Conservation (phyloP, 306 rosid species). For the Vigna trinervia region DNA sequence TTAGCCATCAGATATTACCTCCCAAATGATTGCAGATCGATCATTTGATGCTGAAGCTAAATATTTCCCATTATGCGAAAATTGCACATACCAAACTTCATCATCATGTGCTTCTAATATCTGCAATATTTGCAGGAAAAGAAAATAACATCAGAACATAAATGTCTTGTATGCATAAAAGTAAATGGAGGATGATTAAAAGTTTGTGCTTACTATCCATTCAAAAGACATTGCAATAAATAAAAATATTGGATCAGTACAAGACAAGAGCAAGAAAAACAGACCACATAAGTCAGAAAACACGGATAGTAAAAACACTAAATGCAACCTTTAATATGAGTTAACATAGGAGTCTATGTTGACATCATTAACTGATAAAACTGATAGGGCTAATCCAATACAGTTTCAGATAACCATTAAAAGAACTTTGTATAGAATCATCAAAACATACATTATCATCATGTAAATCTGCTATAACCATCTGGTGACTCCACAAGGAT, state of each 20-base stretch:
- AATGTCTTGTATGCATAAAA: conserved; percentile 17
- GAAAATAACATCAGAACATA: conserved; percentile 40
- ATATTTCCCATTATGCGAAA: conserved; percentile 88
- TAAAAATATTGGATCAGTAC: neutral
- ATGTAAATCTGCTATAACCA: conserved; percentile 1
- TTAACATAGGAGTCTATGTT: neutral
- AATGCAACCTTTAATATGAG: neutral
- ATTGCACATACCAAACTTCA: conserved; percentile 91
- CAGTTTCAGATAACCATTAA: conserved; percentile 6
- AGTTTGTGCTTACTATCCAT: neutral
- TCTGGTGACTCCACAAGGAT: neutral
- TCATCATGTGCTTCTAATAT: conserved; percentile 75
- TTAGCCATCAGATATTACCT: conserved; percentile 61
- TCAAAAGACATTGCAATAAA: conserved; percentile 25
- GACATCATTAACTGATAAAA: conserved; percentile 18
- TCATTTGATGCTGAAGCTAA: conserved; percentile 93
- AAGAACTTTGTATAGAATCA: neutral
- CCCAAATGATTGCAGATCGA: conserved; percentile 88
- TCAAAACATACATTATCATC: conserved; percentile 19
- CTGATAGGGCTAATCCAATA: neutral
- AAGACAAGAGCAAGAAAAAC: neutral
- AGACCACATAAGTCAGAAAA: conserved; percentile 1
- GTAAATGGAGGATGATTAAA: conserved; percentile 27
- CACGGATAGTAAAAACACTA: neutral
- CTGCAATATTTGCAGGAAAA: conserved; percentile 49